Percentiles rank a stretch among this genome's conserved stretches.
These are phyloP conservation scores for Ophiostoma tasmaniense DNA, from an alignment of 2,329 filamentous ascomycete genomes.

Conservation along the genomic window DNA sequence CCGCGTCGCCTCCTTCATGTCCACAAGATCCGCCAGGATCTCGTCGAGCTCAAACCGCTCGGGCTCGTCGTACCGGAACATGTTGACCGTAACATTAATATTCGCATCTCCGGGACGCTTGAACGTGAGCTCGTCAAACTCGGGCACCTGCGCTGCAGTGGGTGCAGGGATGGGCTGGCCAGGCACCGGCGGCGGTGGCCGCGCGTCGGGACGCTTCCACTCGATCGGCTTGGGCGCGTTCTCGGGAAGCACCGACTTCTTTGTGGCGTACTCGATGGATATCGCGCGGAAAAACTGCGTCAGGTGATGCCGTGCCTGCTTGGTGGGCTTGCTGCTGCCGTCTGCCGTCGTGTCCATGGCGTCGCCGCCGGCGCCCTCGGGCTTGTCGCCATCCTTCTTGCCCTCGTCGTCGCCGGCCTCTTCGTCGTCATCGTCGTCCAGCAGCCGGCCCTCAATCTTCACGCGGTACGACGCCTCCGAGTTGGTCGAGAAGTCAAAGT, in stretches of 20 bases:
- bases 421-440: constrained; percentile 53
- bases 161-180: constrained; percentile 12
- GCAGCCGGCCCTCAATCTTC: constrained; percentile 79
- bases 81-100: constrained; percentile 79
- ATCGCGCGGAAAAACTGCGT: constrained; percentile 80
- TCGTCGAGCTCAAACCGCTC: constrained; percentile 77
- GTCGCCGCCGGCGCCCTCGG: constrained; percentile 38
- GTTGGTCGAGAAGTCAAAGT: constrained; percentile 73
- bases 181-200: constrained; percentile 35
- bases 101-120: constrained; percentile 90
- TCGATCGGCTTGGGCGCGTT: constrained; percentile 47
- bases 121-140: constrained; percentile 88
- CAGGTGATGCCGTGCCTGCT: constrained; percentile 40
- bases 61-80: constrained; percentile 74
- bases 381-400: constrained; percentile 39
- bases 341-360: constrained; percentile 55
- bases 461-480: constrained; percentile 76
- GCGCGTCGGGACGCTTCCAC: constrained; percentile 73
- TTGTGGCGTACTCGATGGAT: constrained; percentile 60
- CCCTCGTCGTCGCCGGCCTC: constrained; percentile 29
- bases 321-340: constrained; percentile 30
- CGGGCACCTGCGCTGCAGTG: constrained; percentile 44
- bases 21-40: constrained; percentile 72
- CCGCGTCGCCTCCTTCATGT: constrained; percentile 77
- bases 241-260: constrained; percentile 27